Base-by-base conservation (phyloP, 2,329 filamentous ascomycete species). In the Trichophyton schoenleinii region DNA sequence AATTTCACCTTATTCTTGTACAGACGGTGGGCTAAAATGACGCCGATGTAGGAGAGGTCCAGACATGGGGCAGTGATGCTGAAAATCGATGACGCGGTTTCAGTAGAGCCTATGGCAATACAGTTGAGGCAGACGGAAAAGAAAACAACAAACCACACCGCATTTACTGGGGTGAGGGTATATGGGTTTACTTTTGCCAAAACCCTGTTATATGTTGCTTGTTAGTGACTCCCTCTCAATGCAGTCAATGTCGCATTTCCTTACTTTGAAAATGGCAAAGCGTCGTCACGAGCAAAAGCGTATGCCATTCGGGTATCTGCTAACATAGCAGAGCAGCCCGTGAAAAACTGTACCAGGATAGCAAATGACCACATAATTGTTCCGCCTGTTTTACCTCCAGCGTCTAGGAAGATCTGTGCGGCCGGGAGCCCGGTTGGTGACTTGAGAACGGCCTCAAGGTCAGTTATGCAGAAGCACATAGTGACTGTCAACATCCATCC, bases 401-500 rank as follows among this genome's bases (percentile, higher is more conserved):
- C 83, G 65, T 86, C 84, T 53, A 84, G 74, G 68, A 86, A 81
- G 55, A 82, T 78, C 64, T 81, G 78, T 0, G 83, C 83, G 0
- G 82, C 81, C 0, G 84, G 83, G 7, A 85, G 75, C 3, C 83
- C 83, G 0, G 82, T 85, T 0, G 83, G 81, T 1, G 80, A 79
- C 11, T 72, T 71, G 52, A 86, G 74, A 42, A 85, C 81, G 22
- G 67, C 74, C 2, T 84, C 80, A 61, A 82, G 75, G 67, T 86
- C 82, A 36, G 77, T 79, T 60, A 85, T 75, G 67, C 83, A 85
- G 72, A 85, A 85, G 67, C 82, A 84, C 68, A 86, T 80, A 1
- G 80, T 82, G n/a, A 86, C 74, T 2, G 81, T 86, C 44, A 86
- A 72, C 66, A 85, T 75, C 80, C 81, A 84, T n/a, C 83, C 83